phyloP scores from a whole-genome alignment of 1,284 basidiomycete genomes.

The Trametes versicolor region DNA sequence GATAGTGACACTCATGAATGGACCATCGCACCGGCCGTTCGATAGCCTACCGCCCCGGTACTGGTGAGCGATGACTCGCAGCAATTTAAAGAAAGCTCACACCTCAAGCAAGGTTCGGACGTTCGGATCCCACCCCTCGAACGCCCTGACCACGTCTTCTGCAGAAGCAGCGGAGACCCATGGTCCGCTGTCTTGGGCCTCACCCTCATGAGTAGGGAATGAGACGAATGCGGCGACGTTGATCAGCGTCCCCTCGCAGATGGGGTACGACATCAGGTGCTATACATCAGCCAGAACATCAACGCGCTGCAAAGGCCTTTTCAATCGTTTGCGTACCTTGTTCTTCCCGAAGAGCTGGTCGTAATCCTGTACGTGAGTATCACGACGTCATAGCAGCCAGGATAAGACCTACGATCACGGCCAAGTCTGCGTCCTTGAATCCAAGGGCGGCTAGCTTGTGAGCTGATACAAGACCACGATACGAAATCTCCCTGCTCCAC shows the following conservation, averaged over 20 bases:
- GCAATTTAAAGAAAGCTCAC: not conserved
- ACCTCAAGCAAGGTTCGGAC: not conserved
- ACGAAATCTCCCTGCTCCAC: conserved; percentile 34
- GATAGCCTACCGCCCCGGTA: conserved; percentile 50
- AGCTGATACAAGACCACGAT: conserved; percentile 26
- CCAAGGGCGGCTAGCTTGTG: conserved; percentile 18
- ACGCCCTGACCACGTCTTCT: not conserved
- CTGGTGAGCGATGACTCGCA: conserved; percentile 25
- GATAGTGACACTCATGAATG: conserved; percentile 40
- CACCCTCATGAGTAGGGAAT: conserved; percentile 41
- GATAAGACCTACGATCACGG: not conserved
- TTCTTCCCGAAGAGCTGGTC: not conserved
- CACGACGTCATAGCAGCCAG: not conserved
- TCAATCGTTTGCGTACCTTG: not conserved
- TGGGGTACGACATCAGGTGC: conserved; percentile 60
- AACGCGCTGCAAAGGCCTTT: not conserved
- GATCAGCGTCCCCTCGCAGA: conserved; percentile 54
- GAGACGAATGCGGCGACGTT: conserved; percentile 60
- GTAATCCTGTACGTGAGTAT: not conserved
- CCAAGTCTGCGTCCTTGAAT: conserved; percentile 10
- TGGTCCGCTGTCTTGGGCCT: not conserved
- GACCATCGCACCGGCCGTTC: conserved; percentile 46
- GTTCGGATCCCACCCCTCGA: not conserved
- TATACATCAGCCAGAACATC: conserved; percentile 32
- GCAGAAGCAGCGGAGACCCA: not conserved